A percentile compares a stretch with the other conserved stretches of the same genome.
These are phyloP conservation scores for Cinchona pubescens DNA, from an alignment of 257 asterid species.

Conservation along the genomic window DNA sequence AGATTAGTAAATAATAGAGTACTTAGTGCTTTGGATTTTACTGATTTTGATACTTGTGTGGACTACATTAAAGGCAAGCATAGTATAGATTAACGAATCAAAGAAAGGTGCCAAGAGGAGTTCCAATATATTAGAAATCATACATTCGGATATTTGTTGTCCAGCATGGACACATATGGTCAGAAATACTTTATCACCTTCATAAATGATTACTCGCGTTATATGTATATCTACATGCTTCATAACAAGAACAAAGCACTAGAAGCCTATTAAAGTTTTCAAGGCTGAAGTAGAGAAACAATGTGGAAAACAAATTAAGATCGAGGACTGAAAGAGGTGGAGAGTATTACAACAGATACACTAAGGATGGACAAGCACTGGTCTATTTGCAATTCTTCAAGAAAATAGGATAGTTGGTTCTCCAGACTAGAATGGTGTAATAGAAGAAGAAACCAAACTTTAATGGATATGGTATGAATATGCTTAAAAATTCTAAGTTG, in stretches of 20 bases:
- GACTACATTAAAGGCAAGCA: constrained; percentile 17
- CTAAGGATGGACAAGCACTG: background rate
- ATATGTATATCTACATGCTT: constrained; percentile 20
- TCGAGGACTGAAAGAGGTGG: background rate
- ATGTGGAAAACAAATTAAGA: constrained; percentile 10
- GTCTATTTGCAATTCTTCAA: constrained; percentile 3
- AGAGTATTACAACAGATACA: background rate
- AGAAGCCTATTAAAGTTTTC: constrained; percentile 14
- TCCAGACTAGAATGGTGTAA: background rate
- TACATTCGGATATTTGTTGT: background rate
- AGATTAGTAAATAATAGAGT: constrained; percentile 4
- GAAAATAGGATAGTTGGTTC: too few relatives aligned
- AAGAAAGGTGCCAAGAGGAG: constrained; percentile 16
- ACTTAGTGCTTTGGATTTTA: background rate
- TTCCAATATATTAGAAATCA: background rate
- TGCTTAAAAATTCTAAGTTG: too few relatives aligned
- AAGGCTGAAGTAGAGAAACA: too few relatives aligned
- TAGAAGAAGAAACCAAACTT: too few relatives aligned
- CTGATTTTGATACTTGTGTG: too few relatives aligned
- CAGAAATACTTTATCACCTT: constrained; percentile 14
- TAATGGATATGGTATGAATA: too few relatives aligned
- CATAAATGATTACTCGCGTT: constrained; percentile 12
- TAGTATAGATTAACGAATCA: background rate
- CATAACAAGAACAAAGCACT: constrained; percentile 4
- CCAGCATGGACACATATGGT: constrained; percentile 1